A percentile compares a stretch with the other conserved stretches of the same genome.
These are phyloP conservation scores for Vitis vinifera DNA, from an alignment of 164 flowering plant species.

Conservation along the genomic window DNA sequence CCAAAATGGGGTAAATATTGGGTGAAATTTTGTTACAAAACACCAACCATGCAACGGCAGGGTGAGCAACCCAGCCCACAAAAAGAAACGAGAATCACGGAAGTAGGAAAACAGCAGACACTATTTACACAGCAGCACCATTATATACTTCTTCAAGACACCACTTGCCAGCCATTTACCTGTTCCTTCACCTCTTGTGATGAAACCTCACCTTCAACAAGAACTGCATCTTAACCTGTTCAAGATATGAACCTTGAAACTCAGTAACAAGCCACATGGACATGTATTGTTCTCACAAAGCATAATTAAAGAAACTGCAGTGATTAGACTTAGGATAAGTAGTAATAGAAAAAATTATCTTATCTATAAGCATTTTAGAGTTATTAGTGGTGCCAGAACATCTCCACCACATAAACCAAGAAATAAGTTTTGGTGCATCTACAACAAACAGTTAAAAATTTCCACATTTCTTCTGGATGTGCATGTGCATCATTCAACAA, in stretches of 20 bases:
- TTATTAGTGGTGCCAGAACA: not conserved
- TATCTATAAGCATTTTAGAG: too few species aligned
- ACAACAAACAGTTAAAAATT: too few species aligned
- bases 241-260: conserved; percentile 9
- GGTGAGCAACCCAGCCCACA: not conserved
- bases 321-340: not conserved
- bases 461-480: too few species aligned
- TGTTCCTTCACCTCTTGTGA: conserved; percentile 59
- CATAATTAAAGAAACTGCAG: not conserved
- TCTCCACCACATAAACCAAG: too few species aligned
- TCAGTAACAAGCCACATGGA: conserved; percentile 2
- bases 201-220: conserved; percentile 91
- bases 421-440: too few species aligned
- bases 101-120: too few species aligned
- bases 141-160: not conserved
- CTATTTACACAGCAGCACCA: not conserved
- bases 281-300: not conserved
- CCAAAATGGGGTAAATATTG: too few species aligned
- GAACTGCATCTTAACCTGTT: conserved; percentile 97
- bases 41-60: not conserved
- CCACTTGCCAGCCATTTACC: not conserved
- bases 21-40: not conserved
- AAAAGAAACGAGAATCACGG: not conserved
- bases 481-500: too few species aligned
- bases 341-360: too few species aligned